phyloP scores from a whole-genome alignment of 148 eudicot genomes.

The Salicornia ramosissima region DNA sequence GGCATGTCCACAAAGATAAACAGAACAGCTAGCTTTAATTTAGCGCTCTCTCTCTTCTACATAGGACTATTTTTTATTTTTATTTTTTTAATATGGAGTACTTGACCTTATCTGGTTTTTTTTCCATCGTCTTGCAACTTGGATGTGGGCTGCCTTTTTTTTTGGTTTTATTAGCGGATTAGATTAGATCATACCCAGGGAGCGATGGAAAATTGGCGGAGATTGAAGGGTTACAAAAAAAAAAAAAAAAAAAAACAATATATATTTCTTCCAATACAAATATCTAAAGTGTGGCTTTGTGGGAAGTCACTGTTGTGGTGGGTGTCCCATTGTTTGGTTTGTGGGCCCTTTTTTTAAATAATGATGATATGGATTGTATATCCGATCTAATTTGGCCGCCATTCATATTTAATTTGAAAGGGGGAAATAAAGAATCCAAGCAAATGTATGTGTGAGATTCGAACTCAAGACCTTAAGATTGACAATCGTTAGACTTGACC shows the following conservation, averaged over 20 bases:
- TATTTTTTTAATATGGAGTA: background rate
- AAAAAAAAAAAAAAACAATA: too few relatives aligned
- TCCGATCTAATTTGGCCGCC: too few relatives aligned
- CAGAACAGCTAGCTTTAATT: slow-evolving; percentile 16
- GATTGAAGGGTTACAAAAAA: background rate
- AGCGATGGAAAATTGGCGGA: background rate
- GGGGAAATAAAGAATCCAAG: too few relatives aligned
- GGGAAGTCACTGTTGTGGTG: slow-evolving; percentile 5
- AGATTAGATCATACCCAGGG: background rate
- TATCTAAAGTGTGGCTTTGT: background rate
- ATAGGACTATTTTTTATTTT: background rate
- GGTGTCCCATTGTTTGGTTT: background rate
- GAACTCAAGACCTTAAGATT: too few relatives aligned
- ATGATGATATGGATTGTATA: too few relatives aligned
- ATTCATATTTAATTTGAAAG: too few relatives aligned
- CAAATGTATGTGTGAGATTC: too few relatives aligned
- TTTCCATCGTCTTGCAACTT: background rate
- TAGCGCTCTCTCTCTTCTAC: slow-evolving; percentile 15
- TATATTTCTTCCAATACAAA: too few relatives aligned
- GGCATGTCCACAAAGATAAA: slow-evolving; percentile 23
- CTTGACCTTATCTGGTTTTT: slow-evolving; percentile 6
- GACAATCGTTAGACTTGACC: too few relatives aligned
- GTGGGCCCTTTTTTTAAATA: too few relatives aligned
- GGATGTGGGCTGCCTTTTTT: slow-evolving; percentile 10
- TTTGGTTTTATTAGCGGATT: background rate